phyloP scores from a whole-genome alignment of 2,329 filamentous ascomycete genomes.

The Ceratocystis eucalypticola region DNA sequence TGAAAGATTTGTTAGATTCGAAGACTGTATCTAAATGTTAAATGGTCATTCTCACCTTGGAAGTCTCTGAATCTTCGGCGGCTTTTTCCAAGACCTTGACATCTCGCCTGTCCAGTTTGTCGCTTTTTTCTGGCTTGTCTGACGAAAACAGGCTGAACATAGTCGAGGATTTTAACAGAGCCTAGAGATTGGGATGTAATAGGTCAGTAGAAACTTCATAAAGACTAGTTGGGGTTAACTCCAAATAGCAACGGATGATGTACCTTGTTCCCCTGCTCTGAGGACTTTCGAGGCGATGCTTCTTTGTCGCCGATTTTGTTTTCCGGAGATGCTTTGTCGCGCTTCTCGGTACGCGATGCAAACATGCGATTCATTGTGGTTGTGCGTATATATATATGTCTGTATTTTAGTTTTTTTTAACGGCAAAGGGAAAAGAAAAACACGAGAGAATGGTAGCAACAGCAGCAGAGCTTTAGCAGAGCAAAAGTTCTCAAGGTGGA shows the following conservation, averaged over 20 bases:
- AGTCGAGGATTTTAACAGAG: constrained; percentile 8
- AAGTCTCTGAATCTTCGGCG: constrained; percentile 36
- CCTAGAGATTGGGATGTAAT: neutral
- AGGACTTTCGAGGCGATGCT: neutral
- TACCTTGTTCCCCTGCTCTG: constrained; percentile 12
- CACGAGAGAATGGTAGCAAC: too few relatives aligned
- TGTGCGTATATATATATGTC: neutral
- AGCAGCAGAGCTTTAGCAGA: neutral
- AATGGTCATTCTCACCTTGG: constrained; percentile 22
- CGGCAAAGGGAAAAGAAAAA: neutral
- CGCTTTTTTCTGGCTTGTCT: constrained; percentile 12
- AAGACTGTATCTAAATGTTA: neutral
- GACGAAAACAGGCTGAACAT: constrained; percentile 11
- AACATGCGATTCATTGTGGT: constrained; percentile 14
- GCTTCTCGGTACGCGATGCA: constrained; percentile 13
- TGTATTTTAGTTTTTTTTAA: neutral
- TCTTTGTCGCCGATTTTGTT: constrained; percentile 6
- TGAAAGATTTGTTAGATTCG: neutral
- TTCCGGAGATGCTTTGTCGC: constrained; percentile 3
- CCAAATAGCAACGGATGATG: neutral
- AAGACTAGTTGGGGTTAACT: neutral
- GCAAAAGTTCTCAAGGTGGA: neutral
- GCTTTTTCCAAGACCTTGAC: constrained; percentile 29
- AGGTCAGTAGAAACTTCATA: neutral
- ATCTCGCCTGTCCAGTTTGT: constrained; percentile 9